Base-by-base conservation (phyloP, 805 yeast species). In the Candida corydali region DNA sequence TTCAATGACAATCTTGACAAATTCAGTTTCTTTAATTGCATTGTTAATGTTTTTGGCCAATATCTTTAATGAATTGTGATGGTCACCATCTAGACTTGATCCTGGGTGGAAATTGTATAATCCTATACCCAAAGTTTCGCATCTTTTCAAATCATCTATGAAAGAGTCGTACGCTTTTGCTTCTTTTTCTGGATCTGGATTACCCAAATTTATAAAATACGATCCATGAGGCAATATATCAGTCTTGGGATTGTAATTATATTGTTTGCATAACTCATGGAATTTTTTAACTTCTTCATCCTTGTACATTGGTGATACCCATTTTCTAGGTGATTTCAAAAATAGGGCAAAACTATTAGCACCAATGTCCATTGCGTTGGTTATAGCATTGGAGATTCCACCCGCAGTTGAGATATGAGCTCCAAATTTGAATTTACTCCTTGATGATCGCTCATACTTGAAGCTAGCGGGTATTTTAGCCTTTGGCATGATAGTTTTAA, bases 191-290 rank as follows among this genome's bases (percentile, higher is more conserved):
- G 59, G 57, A 46, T 88, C 96, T 1, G 97, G 96, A 47, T 87
- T 88, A 17, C 95, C 97, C 43, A 93, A 62, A 55, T 93, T 93
- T 54, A 93, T 89, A 50, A 93, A 80, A 56, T 89, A 93, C 17
- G 95, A 87, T 1, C 96, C 98, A 59, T 93, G 98, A 0, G 98
- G 98, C 33, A 93, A 69, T 34, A 87, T 73, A 51, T 89, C 96
- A 2, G 81, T 82, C 38, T 73, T 54, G 3, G 95, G 82, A 54
- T 87, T 75, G 57, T 79, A 89, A 1, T 80, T 76, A 52, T 70
- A 70, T 38, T 75, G 61, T 37, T 70, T 62, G 54, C 96, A 87
- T 15, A 78, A 64, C 5, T 65, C 63, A 43, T 72, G 73, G 62
- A 93, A 93, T 43, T 77, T 75, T 3, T 54, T 57, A 8, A 82